Percentiles rank a stretch among this genome's conserved stretches.
These are phyloP conservation scores for Pisolithus sp. DNA, from an alignment of 768 basidiomycete species.

Conservation along the genomic window DNA sequence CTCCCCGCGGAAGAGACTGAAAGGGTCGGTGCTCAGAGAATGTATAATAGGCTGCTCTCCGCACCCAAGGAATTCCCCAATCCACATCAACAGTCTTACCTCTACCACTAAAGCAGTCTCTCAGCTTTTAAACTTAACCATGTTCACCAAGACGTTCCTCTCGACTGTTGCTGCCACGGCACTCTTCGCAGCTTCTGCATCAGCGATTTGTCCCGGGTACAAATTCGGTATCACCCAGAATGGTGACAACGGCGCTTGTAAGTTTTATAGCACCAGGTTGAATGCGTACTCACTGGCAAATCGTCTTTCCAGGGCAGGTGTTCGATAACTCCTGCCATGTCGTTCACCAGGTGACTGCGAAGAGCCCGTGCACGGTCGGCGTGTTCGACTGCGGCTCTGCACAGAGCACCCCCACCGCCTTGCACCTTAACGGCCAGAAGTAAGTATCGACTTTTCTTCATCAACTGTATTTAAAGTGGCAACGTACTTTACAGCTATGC, in stretches of 20 bases:
- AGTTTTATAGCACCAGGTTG: conserved; percentile 8
- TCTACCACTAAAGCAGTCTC: too few species aligned
- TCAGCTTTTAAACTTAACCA: neutral
- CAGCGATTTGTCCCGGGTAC: conserved; percentile 25
- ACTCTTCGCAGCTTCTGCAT: conserved; percentile 4
- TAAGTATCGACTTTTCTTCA: neutral
- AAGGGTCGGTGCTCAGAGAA: too few species aligned
- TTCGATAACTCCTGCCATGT: conserved; percentile 24
- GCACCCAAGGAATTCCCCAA: too few species aligned
- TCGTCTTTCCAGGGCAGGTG: conserved; percentile 19
- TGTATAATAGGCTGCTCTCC: too few species aligned
- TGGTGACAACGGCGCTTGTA: conserved; percentile 18
- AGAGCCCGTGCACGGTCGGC: conserved; percentile 25
- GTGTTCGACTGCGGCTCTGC: conserved; percentile 27
- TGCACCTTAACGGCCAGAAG: conserved; percentile 1
- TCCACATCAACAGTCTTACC: too few species aligned
- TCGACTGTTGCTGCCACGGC: neutral
- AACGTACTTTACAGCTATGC: conserved; percentile 17
- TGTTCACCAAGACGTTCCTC: neutral
- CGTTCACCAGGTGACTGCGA: conserved; percentile 25
- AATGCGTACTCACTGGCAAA: neutral
- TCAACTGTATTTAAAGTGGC: neutral
- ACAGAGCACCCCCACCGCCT: conserved; percentile 21
- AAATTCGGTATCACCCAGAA: conserved; percentile 18
- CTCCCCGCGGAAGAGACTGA: too few species aligned